Evolutionary conservation across 306 rosid species (phyloP), one percentile per base, ranked within the genome.

Genomic region (Prosopis cineraria): DNA sequence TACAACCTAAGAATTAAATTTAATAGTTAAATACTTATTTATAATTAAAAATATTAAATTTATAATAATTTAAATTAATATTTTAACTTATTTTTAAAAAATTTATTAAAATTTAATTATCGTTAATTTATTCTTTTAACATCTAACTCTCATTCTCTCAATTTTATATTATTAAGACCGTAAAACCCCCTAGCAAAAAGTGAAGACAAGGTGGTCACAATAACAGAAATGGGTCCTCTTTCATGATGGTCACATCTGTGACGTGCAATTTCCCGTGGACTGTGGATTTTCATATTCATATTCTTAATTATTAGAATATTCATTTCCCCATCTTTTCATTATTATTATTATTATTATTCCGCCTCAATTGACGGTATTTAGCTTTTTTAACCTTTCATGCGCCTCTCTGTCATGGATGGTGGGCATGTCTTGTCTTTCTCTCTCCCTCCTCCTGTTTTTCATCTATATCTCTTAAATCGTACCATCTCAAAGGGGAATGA

Each of bases 181-280:
- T 34, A 0, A 30, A 36, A 64, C 70, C 27, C 70, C 3, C 44
- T 3, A 1, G 6, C 5, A n/a, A 36, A 65, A 65, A 10, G 30
- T 10, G 11, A 9, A 65, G 45, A 17, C 2, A 16, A 64, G 4
- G 45, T 34, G 45, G 14, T 8, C 1, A 33, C 34, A n/a, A 63
- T 3, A 22, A 44, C 83, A 78, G 80, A 85, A 77, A 22, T 22
- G 16, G 30, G 31, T 81, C 0, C 22, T 31, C 62, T 25, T 37
- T 40, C n/a, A 74, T 68, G 78, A 68, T 45, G 19, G 43, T 73
- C 80, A 62, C 69, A 80, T n/a, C 47, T 1, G 22, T 0, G 37
- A 29, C 68, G 3, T 48, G 73, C 77, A 72, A 66, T 68, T 82
- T 74, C 75, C 74, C 67, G 72, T 40, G 64, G 16, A 30, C 74